Evolutionary conservation across 108 stramenopile genomes (phyloP).

Genomic region (Pinguiococcus pyrenoidosus): DNA sequence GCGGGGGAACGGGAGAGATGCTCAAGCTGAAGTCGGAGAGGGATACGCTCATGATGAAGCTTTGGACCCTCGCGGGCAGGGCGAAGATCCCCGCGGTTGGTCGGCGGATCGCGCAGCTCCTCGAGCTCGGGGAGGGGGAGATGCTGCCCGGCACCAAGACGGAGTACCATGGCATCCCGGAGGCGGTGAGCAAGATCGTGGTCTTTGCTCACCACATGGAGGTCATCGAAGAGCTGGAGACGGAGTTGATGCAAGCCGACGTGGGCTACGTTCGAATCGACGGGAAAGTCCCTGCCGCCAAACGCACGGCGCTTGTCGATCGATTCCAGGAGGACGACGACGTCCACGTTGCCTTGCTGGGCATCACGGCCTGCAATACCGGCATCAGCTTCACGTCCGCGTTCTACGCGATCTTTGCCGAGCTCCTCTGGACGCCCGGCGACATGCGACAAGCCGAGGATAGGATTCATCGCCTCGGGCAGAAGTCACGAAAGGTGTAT

Average conservation of each 20-base stretch:
- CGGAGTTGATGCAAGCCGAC: constrained; percentile 40
- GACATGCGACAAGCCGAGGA: constrained; percentile 93
- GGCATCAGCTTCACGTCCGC: constrained; percentile 94
- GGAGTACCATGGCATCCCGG: too few relatives aligned
- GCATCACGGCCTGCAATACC: constrained; percentile 93
- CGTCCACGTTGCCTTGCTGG: constrained; percentile 63
- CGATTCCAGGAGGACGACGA: constrained; percentile 67
- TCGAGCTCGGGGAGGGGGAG: too few relatives aligned
- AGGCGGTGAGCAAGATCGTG: constrained; percentile 70
- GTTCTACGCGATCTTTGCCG: constrained; percentile 81
- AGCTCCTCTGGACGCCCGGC: constrained; percentile 95
- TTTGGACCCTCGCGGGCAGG: constrained; percentile 54
- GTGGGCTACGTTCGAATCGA: constrained; percentile 79
- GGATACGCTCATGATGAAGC: constrained; percentile 53
- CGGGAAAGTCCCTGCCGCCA: constrained; percentile 62
- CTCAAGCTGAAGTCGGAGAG: constrained; percentile 12
- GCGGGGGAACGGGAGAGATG: not conserved
- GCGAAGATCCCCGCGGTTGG: constrained; percentile 62
- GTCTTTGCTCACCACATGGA: constrained; percentile 84
- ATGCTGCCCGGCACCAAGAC: too few relatives aligned
- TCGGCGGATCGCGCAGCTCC: too few relatives aligned
- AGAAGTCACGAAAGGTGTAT: constrained; percentile 8
- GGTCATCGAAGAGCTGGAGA: constrained; percentile 57
- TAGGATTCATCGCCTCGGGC: constrained; percentile 7
- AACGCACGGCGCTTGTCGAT: constrained; percentile 67